These are phyloP conservation scores for Penicillium sp. DNA, from an alignment of 2,329 filamentous ascomycete species.

Conservation along the genomic window DNA sequence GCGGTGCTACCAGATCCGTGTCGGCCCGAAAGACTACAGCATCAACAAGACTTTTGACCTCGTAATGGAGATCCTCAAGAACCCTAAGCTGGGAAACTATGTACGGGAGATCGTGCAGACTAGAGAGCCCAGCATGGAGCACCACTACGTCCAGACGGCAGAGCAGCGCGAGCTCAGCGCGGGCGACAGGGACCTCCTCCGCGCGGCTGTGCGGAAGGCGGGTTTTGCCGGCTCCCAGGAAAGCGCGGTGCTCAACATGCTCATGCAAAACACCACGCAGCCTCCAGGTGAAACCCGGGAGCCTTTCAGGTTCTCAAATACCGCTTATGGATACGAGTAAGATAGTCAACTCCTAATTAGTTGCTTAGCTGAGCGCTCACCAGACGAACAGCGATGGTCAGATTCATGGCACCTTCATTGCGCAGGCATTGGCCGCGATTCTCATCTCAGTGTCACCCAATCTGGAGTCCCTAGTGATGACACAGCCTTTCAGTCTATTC, in stretches of 20 bases:
- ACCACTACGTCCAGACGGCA: not conserved
- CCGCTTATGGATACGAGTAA: not conserved
- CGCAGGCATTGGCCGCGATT: slow-evolving; percentile 20
- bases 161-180: not conserved
- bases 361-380: not conserved
- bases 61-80: slow-evolving; percentile 20
- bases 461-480: slow-evolving; percentile 14
- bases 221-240: slow-evolving; percentile 6
- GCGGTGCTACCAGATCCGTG: slow-evolving; percentile 8
- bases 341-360: not conserved
- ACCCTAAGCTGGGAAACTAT: slow-evolving; percentile 18
- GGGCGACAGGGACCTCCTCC: not conserved
- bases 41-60: slow-evolving; percentile 12
- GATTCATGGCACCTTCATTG: slow-evolving; percentile 2
- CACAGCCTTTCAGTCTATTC: not conserved
- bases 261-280: slow-evolving; percentile 11
- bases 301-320: too few relatives aligned
- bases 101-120: slow-evolving; percentile 17
- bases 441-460: slow-evolving; percentile 23
- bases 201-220: not conserved
- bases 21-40: not conserved
- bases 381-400: not conserved
- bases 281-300: not conserved
- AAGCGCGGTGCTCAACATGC: slow-evolving; percentile 20
- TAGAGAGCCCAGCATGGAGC: not conserved